Base-by-base conservation (phyloP, 768 basidiomycete species). In the Trametes punicea region DNA sequence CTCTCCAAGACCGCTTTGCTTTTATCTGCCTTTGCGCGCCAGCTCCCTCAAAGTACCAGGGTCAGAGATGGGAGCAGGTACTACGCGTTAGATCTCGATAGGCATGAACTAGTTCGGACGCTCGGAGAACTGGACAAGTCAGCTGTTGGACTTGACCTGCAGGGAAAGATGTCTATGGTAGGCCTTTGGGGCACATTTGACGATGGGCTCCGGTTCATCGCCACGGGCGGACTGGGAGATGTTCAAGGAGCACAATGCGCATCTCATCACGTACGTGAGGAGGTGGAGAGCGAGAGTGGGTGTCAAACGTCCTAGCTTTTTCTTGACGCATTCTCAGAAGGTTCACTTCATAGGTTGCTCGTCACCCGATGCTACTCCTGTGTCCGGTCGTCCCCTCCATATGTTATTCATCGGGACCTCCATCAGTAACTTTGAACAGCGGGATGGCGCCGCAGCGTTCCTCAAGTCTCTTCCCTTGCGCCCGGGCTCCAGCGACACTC, bases 71-170 rank as follows among this genome's bases (percentile, higher is more conserved):
- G 85, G 2, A 82, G 87, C 64, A 88, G 83, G 0, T 95, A 93
- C 69, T 92, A 89, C 73, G 93, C 96, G n/a, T 87, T 99, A 49
- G 97, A 98, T 68, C 83, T 98, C 20, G 93, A 97, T 68, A 79
- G 87, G 61, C 82, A 79, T 40, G 94, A 97, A 66, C 83, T 98
- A 20, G 79, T 83, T 55, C 85, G 93, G 31, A 88, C 91, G 7
- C 80, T 98, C 20, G 71, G 73, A n/a, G 76, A 83, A 63, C 83
- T 99, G 59, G 69, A 79, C 49, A 63, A 67, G 13, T 89, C 88
- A 13, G 78, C 82, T 15, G 73, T 88, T 30, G 91, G 91, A 27
- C 62, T 73, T 10, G 69, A 75, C 30, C 75, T 93, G 2, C 56
- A 73, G 23, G 90, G 86, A 46, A 92, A 90, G 65, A 84, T 98